Evolutionary conservation across 768 basidiomycete species (phyloP).

Genomic region (Phaeolepiota aurea): DNA sequence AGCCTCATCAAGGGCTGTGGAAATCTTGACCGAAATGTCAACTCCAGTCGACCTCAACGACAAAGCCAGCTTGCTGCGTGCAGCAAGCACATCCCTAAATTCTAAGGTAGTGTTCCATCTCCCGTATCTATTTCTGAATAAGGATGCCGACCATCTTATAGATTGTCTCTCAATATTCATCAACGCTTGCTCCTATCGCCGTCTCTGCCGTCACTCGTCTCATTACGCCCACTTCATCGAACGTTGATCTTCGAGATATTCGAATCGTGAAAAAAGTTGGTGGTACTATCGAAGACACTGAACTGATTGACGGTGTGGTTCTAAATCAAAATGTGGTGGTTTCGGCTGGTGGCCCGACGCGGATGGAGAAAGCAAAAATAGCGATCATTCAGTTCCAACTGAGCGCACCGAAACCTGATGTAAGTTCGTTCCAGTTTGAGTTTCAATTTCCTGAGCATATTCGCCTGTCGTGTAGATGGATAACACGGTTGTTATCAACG

Average conservation of each 20-base stretch:
- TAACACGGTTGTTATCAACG: slow-evolving; percentile 98
- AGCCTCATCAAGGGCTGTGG: slow-evolving; percentile 88
- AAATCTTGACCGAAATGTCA: slow-evolving; percentile 89
- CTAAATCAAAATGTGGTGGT: slow-evolving; percentile 91
- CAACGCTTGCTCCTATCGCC: slow-evolving; percentile 96
- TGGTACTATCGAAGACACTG: slow-evolving; percentile 98
- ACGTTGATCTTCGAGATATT: slow-evolving; percentile 94
- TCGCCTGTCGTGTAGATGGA: slow-evolving; percentile 90
- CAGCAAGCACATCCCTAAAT: slow-evolving; percentile 92
- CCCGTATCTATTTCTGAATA: slow-evolving; percentile 1
- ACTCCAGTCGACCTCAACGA: slow-evolving; percentile 89
- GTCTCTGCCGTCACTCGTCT: slow-evolving; percentile 94
- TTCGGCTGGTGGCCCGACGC: slow-evolving; percentile 85
- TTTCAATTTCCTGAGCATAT: slow-evolving; percentile 1
- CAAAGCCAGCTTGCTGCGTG: slow-evolving; percentile 75
- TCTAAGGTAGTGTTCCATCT: slow-evolving; percentile 64
- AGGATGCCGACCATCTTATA: slow-evolving; percentile 21
- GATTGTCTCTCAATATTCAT: slow-evolving; percentile 99
- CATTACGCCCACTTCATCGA: slow-evolving; percentile 80
- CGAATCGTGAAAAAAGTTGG: slow-evolving; percentile 97
- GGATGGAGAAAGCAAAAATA: slow-evolving; percentile 98
- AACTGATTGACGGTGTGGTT: slow-evolving; percentile 94
- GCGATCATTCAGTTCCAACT: slow-evolving; percentile 98
- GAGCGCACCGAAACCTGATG: slow-evolving; percentile 95
- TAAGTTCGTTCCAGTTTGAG: slow-evolving; percentile 26